phyloP scores from a whole-genome alignment of 1,139 yeast genomes.

The Saccharomyces hybrid region DNA sequence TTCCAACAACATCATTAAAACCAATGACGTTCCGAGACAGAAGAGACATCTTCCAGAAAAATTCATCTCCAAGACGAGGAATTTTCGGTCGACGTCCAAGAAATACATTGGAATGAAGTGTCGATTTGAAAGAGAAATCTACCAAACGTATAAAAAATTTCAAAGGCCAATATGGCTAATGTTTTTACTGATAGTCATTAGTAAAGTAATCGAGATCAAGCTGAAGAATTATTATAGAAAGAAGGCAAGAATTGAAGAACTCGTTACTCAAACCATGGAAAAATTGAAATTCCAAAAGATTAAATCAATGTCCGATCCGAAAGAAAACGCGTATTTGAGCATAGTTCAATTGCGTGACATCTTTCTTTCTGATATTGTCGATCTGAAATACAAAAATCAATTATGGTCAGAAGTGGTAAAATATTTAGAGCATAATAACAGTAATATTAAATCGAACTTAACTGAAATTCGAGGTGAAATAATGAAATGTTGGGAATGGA shows the following conservation, averaged over 20 bases:
- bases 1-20: constrained; percentile 25
- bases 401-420: constrained; percentile 59
- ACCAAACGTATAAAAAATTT: constrained; percentile 42
- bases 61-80: constrained; percentile 25
- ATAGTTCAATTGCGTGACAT: constrained; percentile 73
- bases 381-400: constrained; percentile 41
- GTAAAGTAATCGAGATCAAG: constrained; percentile 32
- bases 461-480: constrained; percentile 80
- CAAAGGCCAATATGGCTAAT: constrained; percentile 35
- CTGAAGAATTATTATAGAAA: constrained; percentile 34
- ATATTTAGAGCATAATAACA: constrained; percentile 52
- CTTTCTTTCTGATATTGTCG: constrained; percentile 40
- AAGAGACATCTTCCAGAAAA: constrained; percentile 33
- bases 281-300: constrained; percentile 38
- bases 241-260: constrained; percentile 34
- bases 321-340: constrained; percentile 44
- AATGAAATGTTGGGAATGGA: constrained; percentile 88
- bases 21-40: constrained; percentile 34
- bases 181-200: constrained; percentile 22
- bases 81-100: constrained; percentile 69
- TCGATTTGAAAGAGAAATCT: constrained; percentile 48
- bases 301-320: constrained; percentile 14
- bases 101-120: constrained; percentile 57
- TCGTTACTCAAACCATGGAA: constrained; percentile 37
- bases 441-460: constrained; percentile 27